These are phyloP conservation scores for Aspergillus quadricinctus DNA, from an alignment of 2,329 filamentous ascomycete genomes.

Conservation along the genomic window DNA sequence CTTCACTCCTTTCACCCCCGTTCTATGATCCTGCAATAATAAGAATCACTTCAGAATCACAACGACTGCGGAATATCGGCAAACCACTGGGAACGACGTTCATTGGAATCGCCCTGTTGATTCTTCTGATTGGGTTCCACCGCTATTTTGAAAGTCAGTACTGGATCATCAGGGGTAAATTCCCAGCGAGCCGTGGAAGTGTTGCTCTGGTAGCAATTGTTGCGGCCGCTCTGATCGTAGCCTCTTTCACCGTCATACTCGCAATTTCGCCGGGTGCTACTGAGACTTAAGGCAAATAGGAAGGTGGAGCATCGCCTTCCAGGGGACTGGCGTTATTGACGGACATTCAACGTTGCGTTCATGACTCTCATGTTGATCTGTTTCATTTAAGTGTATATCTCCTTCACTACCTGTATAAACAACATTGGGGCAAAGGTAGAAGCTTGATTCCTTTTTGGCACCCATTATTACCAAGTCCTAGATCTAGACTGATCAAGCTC, in stretches of 20 bases:
- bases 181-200: conserved; percentile 60
- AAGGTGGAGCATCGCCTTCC: not conserved
- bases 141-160: conserved; percentile 64
- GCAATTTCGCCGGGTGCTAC: conserved; percentile 46
- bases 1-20: conserved; percentile 17
- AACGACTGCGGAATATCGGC: conserved; percentile 48
- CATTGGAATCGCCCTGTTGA: conserved; percentile 56
- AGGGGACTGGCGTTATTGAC: not conserved
- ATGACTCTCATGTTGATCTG: not conserved
- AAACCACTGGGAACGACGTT: conserved; percentile 64
- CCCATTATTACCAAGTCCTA: not conserved
- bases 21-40: conserved; percentile 16
- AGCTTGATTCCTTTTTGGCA: not conserved
- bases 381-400: not conserved
- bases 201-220: conserved; percentile 55
- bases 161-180: conserved; percentile 63
- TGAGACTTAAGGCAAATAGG: conserved; percentile 20
- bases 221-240: conserved; percentile 53
- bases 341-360: not conserved
- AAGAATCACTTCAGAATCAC: conserved; percentile 10
- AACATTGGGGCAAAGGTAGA: not conserved
- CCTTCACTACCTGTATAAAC: not conserved
- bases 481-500: not conserved
- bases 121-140: conserved; percentile 60
- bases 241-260: conserved; percentile 57